Evolutionary conservation across 345 rosid genomes (phyloP), one percentile per base, ranked within the genome.

Genomic region (Chamaenerion angustifolium): DNA sequence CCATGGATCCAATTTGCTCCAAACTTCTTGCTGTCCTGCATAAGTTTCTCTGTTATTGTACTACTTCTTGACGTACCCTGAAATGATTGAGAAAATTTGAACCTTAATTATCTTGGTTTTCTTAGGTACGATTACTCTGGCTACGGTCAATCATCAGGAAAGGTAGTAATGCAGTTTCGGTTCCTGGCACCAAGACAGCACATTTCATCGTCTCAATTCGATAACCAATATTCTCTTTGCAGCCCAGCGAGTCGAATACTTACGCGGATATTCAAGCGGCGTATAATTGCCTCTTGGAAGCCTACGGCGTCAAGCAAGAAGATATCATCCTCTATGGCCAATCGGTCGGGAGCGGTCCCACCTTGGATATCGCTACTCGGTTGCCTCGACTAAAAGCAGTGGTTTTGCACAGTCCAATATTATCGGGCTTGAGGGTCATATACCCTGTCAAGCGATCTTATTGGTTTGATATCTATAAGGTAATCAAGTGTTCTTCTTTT

Each of bases 391-490:
- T 90, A 48, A 78, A 74, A 76, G 92, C 88, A 71, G 87, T 81
- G 48, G 81, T 83, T 56, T 76, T 90, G 52, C 98, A 90, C 53
- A 90, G 98, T 68, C 96, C 98, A 37, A 90, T 90, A 66, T 75
- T 90, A 11, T 86, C 96, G 44, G 96, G 98, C 16, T 65, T 90
- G 63, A 81, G 96, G 71, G 98, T 90, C 69, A 90, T 90, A 96
- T 90, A 90, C 68, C 80, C 98, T 15, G 89, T 83, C 43, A 90
- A 81, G 55, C 88, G 87, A 56, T 70, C 94, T 23, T 86, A 81
- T 63, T 86, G 96, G 88, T 90, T 90, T 42, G 98, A 90, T 71
- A 90, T 90, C 63, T 90, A 90, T 58, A 90, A 90, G 94, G 96
- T 90, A 60, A 25, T n/a, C n/a, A n/a, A n/a, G n/a, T n/a, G n/a